These are phyloP conservation scores for Hygrophoropsis aurantiaca DNA, from an alignment of 768 basidiomycete species.

Conservation along the genomic window DNA sequence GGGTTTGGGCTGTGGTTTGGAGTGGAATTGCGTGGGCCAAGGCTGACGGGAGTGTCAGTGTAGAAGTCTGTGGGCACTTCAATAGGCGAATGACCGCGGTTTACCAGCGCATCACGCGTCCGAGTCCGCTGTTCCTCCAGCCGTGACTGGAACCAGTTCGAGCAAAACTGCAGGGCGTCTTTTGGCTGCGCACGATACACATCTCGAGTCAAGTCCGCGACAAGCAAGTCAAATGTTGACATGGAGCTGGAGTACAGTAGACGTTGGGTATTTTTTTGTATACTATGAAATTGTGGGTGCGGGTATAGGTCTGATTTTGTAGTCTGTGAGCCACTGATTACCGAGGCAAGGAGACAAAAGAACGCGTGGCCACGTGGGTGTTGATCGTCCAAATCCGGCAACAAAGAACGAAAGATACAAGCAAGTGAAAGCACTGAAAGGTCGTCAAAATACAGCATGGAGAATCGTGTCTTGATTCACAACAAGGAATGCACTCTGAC, in stretches of 20 bases:
- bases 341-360: slow-evolving; percentile 10
- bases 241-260: slow-evolving; percentile 27
- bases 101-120: slow-evolving; percentile 63
- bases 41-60: slow-evolving; percentile 46
- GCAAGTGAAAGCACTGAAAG: too few relatives aligned
- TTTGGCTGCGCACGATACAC: slow-evolving; percentile 82
- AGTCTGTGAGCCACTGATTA: slow-evolving; percentile 4
- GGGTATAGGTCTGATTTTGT: slow-evolving; percentile 2
- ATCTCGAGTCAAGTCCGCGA: slow-evolving; percentile 85
- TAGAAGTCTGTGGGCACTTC: slow-evolving; percentile 61
- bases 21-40: slow-evolving; percentile 29
- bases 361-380: slow-evolving; percentile 24
- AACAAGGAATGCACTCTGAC: too few relatives aligned
- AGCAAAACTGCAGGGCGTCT: slow-evolving; percentile 89
- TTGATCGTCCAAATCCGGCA: too few relatives aligned
- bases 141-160: slow-evolving; percentile 91
- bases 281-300: slow-evolving; percentile 7
- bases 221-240: slow-evolving; percentile 81
- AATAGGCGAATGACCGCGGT: slow-evolving; percentile 48
- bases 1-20: slow-evolving; percentile 41
- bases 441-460: too few relatives aligned
- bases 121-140: slow-evolving; percentile 82
- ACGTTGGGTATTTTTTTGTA: slow-evolving; percentile 16
- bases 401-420: too few relatives aligned
- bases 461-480: too few relatives aligned